Evolutionary conservation across 2,329 filamentous ascomycete genomes (phyloP), one percentile per base, ranked within the genome.

Genomic region (Tetracladium maxilliforme): DNA sequence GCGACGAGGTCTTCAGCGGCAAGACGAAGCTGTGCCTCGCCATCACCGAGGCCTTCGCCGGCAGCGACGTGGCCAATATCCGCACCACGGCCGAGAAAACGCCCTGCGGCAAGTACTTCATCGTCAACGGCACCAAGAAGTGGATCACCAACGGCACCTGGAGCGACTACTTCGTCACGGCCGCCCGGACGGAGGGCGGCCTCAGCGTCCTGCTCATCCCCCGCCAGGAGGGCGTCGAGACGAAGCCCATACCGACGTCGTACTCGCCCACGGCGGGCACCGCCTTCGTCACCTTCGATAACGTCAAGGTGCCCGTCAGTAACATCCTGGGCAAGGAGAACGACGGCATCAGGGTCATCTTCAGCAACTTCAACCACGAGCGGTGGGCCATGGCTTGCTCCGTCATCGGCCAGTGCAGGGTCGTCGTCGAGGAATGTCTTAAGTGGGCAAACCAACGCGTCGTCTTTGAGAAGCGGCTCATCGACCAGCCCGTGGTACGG

Each of bases 391-490:
- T 86, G 76, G 58, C 61, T 29, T 73, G 69, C 36, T 70, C 55
- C 25, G 69, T 73, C 4, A 61, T 75, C 31, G 71, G 78, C 25
- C 61, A 65, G 49, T 70, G 62, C 27, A 66, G 80, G 33, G 64
- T 64, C 2, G 66, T 87, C 10, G 72, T 82, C 9, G 81, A 92
- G 48, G 82, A 92, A 45, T 87, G 73, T 40, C 56, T 92, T 34
- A 90, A 90, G 48, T 93, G 84, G 83, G 64, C 73, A 16, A 82
- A 90, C 55, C 84, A 92, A 53, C 73, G 82, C 24, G 61, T 84
- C 14, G 80, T 92, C 35, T 90, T 90, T 45, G 70, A 70, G 44
- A 87, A 87, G 59, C 73, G 73, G 15, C 62, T 92, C 20, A 76
- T 87, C 36, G 73, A 83, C 41, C 81, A 92, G 43, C 79, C 82